Conservation (phyloP, 495 filamentous ascomycete species). For the Glutinoglossum americanum region DNA sequence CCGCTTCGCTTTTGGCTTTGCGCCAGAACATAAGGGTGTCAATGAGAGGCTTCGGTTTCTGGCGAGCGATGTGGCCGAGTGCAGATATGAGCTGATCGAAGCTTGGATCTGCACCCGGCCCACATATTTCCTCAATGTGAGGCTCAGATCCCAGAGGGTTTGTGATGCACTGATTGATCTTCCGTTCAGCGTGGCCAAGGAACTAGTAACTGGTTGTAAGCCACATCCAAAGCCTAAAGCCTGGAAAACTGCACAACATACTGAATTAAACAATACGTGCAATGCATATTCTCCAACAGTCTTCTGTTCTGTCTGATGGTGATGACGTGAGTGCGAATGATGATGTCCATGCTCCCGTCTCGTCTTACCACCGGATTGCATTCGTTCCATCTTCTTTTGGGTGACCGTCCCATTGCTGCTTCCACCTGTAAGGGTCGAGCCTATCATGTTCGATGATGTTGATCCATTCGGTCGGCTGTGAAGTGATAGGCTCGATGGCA, state of each 20-base stretch:
- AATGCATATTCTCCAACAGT: slow-evolving; percentile 92
- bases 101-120: slow-evolving; percentile 64
- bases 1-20: slow-evolving; percentile 79
- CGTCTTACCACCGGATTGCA: slow-evolving; percentile 39
- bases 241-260: slow-evolving; percentile 19
- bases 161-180: slow-evolving; percentile 66
- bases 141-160: slow-evolving; percentile 53
- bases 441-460: background rate
- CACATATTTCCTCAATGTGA: slow-evolving; percentile 70
- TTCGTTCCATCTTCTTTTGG: slow-evolving; percentile 25
- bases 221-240: background rate
- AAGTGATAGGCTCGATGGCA: background rate
- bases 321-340: slow-evolving; percentile 63
- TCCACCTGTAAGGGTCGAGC: background rate
- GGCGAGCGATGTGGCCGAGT: slow-evolving; percentile 76
- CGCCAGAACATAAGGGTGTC: slow-evolving; percentile 96
- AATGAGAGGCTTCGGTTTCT: slow-evolving; percentile 87
- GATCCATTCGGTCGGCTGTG: slow-evolving; percentile 1
- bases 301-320: slow-evolving; percentile 52
- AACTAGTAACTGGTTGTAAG: slow-evolving; percentile 25
- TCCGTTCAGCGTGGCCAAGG: slow-evolving; percentile 74
- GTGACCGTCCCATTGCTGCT: background rate
- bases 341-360: slow-evolving; percentile 55
- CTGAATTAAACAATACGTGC: slow-evolving; percentile 86
- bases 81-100: slow-evolving; percentile 93